Evolutionary conservation across 1,284 basidiomycete species (phyloP).

Genomic region (Chalciporus sp.): DNA sequence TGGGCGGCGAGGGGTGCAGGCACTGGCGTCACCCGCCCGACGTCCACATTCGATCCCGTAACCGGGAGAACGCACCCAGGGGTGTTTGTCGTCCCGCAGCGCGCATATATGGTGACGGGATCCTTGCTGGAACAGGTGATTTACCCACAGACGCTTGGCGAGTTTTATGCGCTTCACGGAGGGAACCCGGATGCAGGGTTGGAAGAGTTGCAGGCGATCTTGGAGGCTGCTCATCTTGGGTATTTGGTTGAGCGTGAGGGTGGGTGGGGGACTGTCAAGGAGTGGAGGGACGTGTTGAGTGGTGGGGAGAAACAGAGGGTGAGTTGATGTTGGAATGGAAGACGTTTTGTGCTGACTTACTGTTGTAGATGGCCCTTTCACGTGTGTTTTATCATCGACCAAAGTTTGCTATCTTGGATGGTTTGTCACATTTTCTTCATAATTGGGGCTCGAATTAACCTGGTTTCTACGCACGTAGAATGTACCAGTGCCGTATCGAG

Average conservation of each 20-base stretch:
- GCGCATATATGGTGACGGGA: slow-evolving; percentile 89
- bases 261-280: slow-evolving; percentile 87
- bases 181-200: slow-evolving; percentile 55
- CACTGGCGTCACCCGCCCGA: slow-evolving; percentile 34
- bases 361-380: slow-evolving; percentile 78
- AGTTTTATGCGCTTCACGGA: slow-evolving; percentile 55
- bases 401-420: slow-evolving; percentile 75
- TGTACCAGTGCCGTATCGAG: slow-evolving; percentile 96
- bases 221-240: slow-evolving; percentile 80
- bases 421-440: slow-evolving; percentile 40
- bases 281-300: slow-evolving; percentile 94
- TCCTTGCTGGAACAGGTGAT: slow-evolving; percentile 86
- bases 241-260: slow-evolving; percentile 90
- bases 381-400: slow-evolving; percentile 86
- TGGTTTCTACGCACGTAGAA: slow-evolving; percentile 49
- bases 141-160: slow-evolving; percentile 84
- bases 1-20: slow-evolving; percentile 68
- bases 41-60: slow-evolving; percentile 24
- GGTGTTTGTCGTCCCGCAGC: slow-evolving; percentile 90
- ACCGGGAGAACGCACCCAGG: slow-evolving; percentile 46
- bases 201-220: slow-evolving; percentile 71
- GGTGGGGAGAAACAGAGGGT: slow-evolving; percentile 96
- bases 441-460: background rate
- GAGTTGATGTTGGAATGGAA: slow-evolving; percentile 19
- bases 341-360: background rate